These are phyloP conservation scores for Juncus inflexus DNA, from an alignment of 176 grass and related monocot genomes.

Conservation along the genomic window DNA sequence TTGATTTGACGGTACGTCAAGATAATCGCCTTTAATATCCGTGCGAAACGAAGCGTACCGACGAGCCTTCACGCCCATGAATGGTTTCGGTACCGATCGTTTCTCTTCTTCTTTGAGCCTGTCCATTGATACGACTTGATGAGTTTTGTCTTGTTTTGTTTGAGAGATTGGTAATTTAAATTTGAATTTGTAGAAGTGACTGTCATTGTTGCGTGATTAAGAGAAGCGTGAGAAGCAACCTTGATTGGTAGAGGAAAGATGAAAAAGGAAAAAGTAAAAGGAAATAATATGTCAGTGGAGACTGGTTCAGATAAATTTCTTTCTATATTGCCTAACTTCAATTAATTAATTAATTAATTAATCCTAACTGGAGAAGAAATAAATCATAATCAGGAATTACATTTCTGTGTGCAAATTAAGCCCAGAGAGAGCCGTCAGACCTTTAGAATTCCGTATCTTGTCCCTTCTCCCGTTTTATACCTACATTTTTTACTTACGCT, in stretches of 20 bases:
- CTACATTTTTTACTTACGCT: no score
- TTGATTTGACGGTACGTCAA: conserved; percentile 61
- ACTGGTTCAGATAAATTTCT: no score
- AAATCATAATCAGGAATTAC: no score
- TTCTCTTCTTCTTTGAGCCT: neutral
- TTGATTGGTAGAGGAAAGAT: conserved; percentile 15
- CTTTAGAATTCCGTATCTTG: no score
- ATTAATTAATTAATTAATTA: no score
- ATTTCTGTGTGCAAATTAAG: no score
- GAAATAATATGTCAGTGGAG: neutral
- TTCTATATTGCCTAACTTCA: no score
- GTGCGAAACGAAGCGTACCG: conserved; percentile 50
- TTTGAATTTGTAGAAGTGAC: conserved; percentile 17
- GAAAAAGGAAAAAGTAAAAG: conserved; percentile 5
- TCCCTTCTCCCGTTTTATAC: no score
- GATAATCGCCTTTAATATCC: conserved; percentile 65
- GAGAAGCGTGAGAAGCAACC: conserved; percentile 8
- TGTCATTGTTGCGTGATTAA: conserved; percentile 20
- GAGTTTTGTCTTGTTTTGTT: neutral
- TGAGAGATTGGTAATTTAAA: neutral
- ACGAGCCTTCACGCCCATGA: conserved; percentile 66
- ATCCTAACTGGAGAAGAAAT: no score
- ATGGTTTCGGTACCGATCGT: conserved; percentile 26
- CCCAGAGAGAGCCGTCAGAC: no score
- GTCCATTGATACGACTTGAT: conserved; percentile 11